These are phyloP conservation scores for Lathyrus aphaca DNA, from an alignment of 306 rosid genomes.

Conservation along the genomic window DNA sequence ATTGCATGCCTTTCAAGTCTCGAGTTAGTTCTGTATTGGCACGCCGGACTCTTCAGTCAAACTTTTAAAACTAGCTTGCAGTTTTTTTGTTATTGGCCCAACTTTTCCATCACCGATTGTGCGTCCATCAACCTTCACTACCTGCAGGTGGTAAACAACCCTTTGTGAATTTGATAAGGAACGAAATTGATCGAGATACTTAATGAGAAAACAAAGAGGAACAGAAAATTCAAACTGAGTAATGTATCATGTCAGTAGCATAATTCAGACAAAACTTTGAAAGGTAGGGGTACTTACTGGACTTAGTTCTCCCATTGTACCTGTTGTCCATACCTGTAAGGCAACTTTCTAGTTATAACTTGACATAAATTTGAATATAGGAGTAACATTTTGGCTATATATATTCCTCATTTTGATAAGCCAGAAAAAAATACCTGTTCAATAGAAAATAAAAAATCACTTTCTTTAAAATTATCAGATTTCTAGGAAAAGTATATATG, in stretches of 20 bases:
- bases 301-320: conserved; percentile 90
- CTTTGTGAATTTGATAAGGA: too few relatives aligned
- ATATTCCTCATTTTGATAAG: conserved; percentile 19
- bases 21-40: conserved; percentile 49
- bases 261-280: conserved; percentile 11
- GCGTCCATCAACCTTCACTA: conserved; percentile 89
- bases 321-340: conserved; percentile 86
- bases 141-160: conserved; percentile 48
- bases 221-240: too few relatives aligned
- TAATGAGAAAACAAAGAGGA: too few relatives aligned
- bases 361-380: conserved; percentile 13
- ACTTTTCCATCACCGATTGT: conserved; percentile 74
- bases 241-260: not conserved
- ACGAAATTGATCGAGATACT: too few relatives aligned
- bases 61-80: conserved; percentile 73
- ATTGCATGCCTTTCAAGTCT: conserved; percentile 35
- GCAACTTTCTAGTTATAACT: conserved; percentile 32
- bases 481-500: conserved; percentile 4
- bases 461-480: conserved; percentile 6
- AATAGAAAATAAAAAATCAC: not conserved
- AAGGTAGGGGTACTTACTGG: conserved; percentile 60
- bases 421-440: not conserved
- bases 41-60: conserved; percentile 73
- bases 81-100: conserved; percentile 65
- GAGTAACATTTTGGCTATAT: not conserved